phyloP scores from a whole-genome alignment of 495 filamentous ascomycete species.

The Aspergillus steynii region DNA sequence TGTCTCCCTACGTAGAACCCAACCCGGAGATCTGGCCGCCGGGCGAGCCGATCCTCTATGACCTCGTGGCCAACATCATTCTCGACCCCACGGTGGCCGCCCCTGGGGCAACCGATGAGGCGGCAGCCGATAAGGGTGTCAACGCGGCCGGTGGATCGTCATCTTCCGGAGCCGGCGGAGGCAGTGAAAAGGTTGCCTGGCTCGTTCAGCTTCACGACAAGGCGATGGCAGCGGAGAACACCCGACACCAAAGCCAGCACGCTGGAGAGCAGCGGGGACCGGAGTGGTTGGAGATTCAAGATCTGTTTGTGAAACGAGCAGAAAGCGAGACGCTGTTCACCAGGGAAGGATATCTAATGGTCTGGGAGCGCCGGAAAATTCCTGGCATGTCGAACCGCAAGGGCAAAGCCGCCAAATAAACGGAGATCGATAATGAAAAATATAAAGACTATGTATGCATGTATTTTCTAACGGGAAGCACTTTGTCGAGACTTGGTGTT shows the following conservation, averaged over 20 bases:
- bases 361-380: conserved; percentile 85
- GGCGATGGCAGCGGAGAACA: conserved; percentile 43
- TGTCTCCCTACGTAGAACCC: conserved; percentile 84
- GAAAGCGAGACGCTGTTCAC: conserved; percentile 86
- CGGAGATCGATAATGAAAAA: neutral
- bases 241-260: conserved; percentile 31
- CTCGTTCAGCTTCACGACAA: conserved; percentile 61
- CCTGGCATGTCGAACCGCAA: conserved; percentile 44
- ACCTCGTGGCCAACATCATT: conserved; percentile 94
- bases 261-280: conserved; percentile 41
- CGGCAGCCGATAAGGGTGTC: conserved; percentile 75
- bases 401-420: conserved; percentile 35
- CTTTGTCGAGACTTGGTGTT: neutral
- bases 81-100: conserved; percentile 69
- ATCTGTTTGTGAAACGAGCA: conserved; percentile 86
- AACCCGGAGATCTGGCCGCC: conserved; percentile 59
- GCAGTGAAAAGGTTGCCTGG: conserved; percentile 54
- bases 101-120: conserved; percentile 68
- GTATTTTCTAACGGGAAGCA: neutral
- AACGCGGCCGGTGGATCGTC: conserved; percentile 72
- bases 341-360: conserved; percentile 90
- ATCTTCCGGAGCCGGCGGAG: conserved; percentile 43
- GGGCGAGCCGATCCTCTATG: conserved; percentile 90
- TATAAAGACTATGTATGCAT: neutral
- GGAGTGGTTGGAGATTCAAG: conserved; percentile 93